Conservation (phyloP, 1,284 basidiomycete species). For the Calocybe gambosa region DNA sequence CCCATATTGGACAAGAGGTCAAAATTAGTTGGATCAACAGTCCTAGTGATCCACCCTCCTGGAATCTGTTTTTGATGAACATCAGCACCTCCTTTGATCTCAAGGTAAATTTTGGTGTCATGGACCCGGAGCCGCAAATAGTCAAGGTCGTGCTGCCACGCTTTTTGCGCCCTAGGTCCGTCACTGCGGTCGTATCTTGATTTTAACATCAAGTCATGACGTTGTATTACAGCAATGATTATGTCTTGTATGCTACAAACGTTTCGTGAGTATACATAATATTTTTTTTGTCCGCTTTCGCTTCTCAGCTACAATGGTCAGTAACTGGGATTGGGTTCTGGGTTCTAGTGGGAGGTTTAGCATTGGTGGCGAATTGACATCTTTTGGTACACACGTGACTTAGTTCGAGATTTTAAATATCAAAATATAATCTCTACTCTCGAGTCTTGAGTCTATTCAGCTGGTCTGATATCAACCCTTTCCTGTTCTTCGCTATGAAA, state of each 20-base stretch:
- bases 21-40: slow-evolving; percentile 11
- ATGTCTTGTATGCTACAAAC: slow-evolving; percentile 13
- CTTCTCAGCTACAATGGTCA: neutral
- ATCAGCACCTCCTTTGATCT: slow-evolving; percentile 15
- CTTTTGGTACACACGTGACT: too few relatives aligned
- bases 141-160: slow-evolving; percentile 6
- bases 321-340: slow-evolving; percentile 12
- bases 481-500: too few relatives aligned
- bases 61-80: slow-evolving; percentile 16
- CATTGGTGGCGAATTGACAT: too few relatives aligned
- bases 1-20: slow-evolving; percentile 6
- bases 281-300: neutral
- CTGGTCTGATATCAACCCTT: too few relatives aligned
- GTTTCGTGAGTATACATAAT: slow-evolving; percentile 6
- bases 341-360: slow-evolving; percentile 10
- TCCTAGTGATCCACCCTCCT: slow-evolving; percentile 10
- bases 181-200: neutral
- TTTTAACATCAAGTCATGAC: neutral
- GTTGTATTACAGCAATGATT: slow-evolving; percentile 3
- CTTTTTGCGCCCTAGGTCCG: slow-evolving; percentile 8
- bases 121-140: slow-evolving; percentile 8
- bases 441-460: too few relatives aligned
- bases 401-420: too few relatives aligned
- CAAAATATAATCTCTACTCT: too few relatives aligned
- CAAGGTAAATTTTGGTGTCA: slow-evolving; percentile 12